Base-by-base conservation (phyloP, 345 rosid species). In the Camelina neglecta region DNA sequence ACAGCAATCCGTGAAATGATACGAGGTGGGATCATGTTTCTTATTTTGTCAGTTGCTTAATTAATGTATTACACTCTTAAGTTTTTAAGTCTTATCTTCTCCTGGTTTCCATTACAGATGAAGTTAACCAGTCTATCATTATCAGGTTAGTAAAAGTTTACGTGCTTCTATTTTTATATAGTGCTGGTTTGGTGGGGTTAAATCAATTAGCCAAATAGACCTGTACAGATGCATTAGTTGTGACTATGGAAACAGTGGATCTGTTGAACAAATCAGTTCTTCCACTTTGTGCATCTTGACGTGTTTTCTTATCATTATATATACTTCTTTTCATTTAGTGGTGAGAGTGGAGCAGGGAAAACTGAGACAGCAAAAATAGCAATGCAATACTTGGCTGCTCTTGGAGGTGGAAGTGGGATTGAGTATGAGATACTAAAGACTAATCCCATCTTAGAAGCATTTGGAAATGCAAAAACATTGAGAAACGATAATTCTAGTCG, bases 301-400 rank as follows among this genome's bases (percentile, higher is more conserved):
- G 39, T 71, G 49, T 72, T 11, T 79, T 53, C 55, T 70, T 26
- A 70, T 78, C 23, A 20, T 71, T 69, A 36, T 72, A 56, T 54
- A 18, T 18, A 18, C 18, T 65, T 48, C 11, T 73, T 71, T 87
- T 82, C 73, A 56, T 81, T 6, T 84, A 95, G 99, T 56, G 98
- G 98, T 75, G 98, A 94, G 79, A 94, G 98, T 84, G 98, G 97
- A 81, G 97, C 98, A 7, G 99, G 99, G 76, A 95, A 95, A 83
- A 95, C 99, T 39, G 97, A 95, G 91, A 92, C 99, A 13, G 97
- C 99, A 65, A 95, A 95, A 85, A 90, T 90, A 83, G 97, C 97
- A 21, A 95, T 95, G 99, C 99, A 95, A 72, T 95, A 92, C 84
- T 81, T 95, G 85, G 99, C 99, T 74, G 93, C 97, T 73, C 97